These are phyloP conservation scores for Mycogone perniciosa DNA, from an alignment of 2,329 filamentous ascomycete species.

Conservation along the genomic window DNA sequence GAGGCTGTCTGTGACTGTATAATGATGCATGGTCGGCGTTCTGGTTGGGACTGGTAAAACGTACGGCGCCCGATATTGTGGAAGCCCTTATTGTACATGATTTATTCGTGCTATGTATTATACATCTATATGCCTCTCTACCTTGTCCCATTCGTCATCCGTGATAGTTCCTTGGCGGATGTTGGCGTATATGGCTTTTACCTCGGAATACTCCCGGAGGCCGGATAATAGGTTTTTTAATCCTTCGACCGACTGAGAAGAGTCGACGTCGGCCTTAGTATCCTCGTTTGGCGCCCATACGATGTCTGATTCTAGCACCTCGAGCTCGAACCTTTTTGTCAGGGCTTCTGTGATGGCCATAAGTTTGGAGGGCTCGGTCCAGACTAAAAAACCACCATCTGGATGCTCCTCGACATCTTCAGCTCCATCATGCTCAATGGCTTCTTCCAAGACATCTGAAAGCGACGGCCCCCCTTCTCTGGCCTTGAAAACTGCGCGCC, in stretches of 20 bases:
- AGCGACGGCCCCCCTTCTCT: slow-evolving; percentile 48
- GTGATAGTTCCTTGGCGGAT: slow-evolving; percentile 42
- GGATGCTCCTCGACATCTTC: slow-evolving; percentile 63
- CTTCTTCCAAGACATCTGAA: slow-evolving; percentile 71
- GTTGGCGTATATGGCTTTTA: slow-evolving; percentile 78
- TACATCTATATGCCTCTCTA: slow-evolving; percentile 49
- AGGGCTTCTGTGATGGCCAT: slow-evolving; percentile 40
- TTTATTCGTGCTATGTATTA: slow-evolving; percentile 15
- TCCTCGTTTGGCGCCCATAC: slow-evolving; percentile 81
- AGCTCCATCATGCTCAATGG: slow-evolving; percentile 72
- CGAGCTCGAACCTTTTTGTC: slow-evolving; percentile 55
- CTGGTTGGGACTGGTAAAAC: not conserved
- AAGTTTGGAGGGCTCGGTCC: slow-evolving; percentile 30
- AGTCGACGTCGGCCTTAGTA: slow-evolving; percentile 59
- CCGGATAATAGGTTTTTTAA: slow-evolving; percentile 55
- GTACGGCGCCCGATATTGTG: not conserved
- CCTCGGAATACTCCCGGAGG: slow-evolving; percentile 61
- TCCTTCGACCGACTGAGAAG: slow-evolving; percentile 46
- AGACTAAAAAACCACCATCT: slow-evolving; percentile 63
- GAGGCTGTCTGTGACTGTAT: not conserved
- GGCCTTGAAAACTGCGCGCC: slow-evolving; percentile 62
- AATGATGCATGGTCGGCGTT: slow-evolving; percentile 13
- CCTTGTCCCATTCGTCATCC: slow-evolving; percentile 48
- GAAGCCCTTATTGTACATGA: slow-evolving; percentile 12
- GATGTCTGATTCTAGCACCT: slow-evolving; percentile 70